Base-by-base conservation (phyloP, 768 basidiomycete genomes). In the Trametes cinnabarina region DNA sequence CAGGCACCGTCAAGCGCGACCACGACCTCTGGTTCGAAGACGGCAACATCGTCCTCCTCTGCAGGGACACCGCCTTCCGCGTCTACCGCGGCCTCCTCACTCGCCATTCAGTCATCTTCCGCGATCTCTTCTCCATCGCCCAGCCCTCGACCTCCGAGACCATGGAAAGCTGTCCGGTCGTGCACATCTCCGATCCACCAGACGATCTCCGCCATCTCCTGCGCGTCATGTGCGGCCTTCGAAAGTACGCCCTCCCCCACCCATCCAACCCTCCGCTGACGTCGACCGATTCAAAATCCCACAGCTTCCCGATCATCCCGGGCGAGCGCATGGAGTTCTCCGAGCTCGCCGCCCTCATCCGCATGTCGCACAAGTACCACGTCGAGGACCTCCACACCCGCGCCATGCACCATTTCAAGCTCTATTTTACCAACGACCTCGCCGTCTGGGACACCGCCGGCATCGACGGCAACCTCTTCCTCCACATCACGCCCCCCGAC, bases 281-380 rank as follows among this genome's bases (percentile, higher is more conserved):
- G 35, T 32, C 47, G 19, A 10, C 8, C 30, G 12, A 32, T 32
- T 1, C 17, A 1, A 9, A 11, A n/a, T n/a, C 3, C 14, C 4
- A 17, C 40, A 61, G 60, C 30, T 61, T 61, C 46, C 60, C 60
- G 7, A 23, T 60, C 43, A 55, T 54, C 20, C 58, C 63, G 11
- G 55, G 53, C 9, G 53, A 60, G 23, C 58, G 55, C 11, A 51
- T 61, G 48, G 50, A 58, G 20, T 65, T 65, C 46, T 40, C 60
- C n/a, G 51, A 58, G 34, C 53, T 63, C 41, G 65, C 65, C 37
- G 56, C 62, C 5, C 50, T 63, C 42, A 47, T 65, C 28, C 62
- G 62, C 41, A 61, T 65, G 49, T 58, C 62, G n/a, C 65, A 65
- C 57, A 65, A 63, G 47, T 65, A 65, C 55, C 54, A 61, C 42